phyloP scores from a whole-genome alignment of 306 rosid species.

The Glycyrrhiza uralensis region DNA sequence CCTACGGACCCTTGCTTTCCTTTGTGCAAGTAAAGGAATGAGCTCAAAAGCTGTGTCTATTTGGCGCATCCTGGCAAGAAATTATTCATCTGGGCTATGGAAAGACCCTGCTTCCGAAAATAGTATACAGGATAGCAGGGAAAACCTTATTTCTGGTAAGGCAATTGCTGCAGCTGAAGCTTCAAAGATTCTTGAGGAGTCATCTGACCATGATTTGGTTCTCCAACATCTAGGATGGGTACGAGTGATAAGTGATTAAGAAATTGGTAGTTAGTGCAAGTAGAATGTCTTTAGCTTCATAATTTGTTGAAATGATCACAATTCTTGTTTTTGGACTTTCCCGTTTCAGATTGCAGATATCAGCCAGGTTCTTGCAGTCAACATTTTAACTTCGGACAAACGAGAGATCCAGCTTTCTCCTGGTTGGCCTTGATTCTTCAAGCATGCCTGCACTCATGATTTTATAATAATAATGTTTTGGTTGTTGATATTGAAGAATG shows the following conservation, averaged over 20 bases:
- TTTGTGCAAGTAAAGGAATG: slow-evolving; percentile 88
- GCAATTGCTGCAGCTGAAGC: slow-evolving; percentile 89
- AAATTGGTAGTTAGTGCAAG: slow-evolving; percentile 8
- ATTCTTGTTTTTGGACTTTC: slow-evolving; percentile 31
- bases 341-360: slow-evolving; percentile 75
- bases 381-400: slow-evolving; percentile 73
- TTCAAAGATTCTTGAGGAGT: slow-evolving; percentile 86
- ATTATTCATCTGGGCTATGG: slow-evolving; percentile 74
- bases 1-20: slow-evolving; percentile 91
- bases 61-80: slow-evolving; percentile 91
- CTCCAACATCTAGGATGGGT: slow-evolving; percentile 99
- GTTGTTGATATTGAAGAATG: slow-evolving; percentile 12
- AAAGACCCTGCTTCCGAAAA: slow-evolving; percentile 57
- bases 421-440: slow-evolving; percentile 50
- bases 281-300: slow-evolving; percentile 16
- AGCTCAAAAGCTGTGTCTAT: slow-evolving; percentile 85
- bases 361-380: slow-evolving; percentile 78
- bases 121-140: slow-evolving; percentile 26
- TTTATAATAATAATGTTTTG: slow-evolving; percentile 26
- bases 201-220: slow-evolving; percentile 79
- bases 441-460: slow-evolving; percentile 12
- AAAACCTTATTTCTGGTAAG: slow-evolving; percentile 53
- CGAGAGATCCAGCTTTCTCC: slow-evolving; percentile 74
- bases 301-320: neutral
- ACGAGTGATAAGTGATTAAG: slow-evolving; percentile 12